Percentiles rank a stretch among this genome's conserved stretches.
These are phyloP conservation scores for Apiospora sp. DNA, from an alignment of 2,329 filamentous ascomycete species.

Conservation along the genomic window DNA sequence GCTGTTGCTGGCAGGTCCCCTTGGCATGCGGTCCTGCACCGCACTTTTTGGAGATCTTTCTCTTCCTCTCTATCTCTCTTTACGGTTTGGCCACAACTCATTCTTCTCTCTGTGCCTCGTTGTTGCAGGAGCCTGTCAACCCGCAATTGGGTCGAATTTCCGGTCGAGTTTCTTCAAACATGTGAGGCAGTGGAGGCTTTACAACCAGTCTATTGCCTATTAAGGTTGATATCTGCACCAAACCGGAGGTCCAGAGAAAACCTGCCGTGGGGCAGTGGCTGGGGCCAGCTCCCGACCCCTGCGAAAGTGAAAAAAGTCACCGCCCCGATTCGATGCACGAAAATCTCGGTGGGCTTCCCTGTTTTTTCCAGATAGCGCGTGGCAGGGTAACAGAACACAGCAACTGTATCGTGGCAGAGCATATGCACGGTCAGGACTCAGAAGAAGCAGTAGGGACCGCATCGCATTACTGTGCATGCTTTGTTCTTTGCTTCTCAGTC, in stretches of 20 bases:
- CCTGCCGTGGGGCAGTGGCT: slow-evolving; percentile 14
- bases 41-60: background rate
- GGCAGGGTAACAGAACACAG: background rate
- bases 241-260: background rate
- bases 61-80: background rate
- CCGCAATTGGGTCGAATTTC: slow-evolving; percentile 18
- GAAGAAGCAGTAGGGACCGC: background rate
- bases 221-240: slow-evolving; percentile 1
- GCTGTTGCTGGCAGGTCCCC: background rate
- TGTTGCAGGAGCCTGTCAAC: background rate
- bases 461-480: background rate
- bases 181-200: background rate
- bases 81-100: too few relatives aligned
- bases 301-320: background rate
- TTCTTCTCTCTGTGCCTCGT: background rate
- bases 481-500: background rate
- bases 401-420: slow-evolving; percentile 2
- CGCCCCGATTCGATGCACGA: slow-evolving; percentile 20
- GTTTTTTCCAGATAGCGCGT: slow-evolving; percentile 8
- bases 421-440: background rate
- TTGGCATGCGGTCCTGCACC: background rate
- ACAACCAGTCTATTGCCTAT: background rate
- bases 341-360: slow-evolving; percentile 18
- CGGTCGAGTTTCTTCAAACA: background rate
- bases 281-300: slow-evolving; percentile 7